These are phyloP conservation scores for Fusarium newnesense DNA, from an alignment of 2,329 filamentous ascomycete species.

Conservation along the genomic window DNA sequence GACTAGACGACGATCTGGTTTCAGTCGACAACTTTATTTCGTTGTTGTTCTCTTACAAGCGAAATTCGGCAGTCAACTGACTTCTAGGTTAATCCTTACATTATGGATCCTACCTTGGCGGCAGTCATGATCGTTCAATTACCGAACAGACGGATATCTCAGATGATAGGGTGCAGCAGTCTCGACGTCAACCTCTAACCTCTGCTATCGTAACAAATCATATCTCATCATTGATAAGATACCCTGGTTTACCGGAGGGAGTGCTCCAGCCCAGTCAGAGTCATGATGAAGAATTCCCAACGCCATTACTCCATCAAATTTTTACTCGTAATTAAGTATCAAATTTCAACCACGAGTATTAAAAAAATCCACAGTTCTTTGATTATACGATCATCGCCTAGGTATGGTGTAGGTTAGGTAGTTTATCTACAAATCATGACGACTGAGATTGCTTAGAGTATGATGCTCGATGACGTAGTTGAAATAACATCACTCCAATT, in stretches of 20 bases:
- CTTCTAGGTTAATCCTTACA: background rate
- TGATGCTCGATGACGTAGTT: conserved; percentile 37
- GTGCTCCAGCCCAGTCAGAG: background rate
- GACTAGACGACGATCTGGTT: background rate
- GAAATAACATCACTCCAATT: background rate
- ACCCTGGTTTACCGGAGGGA: background rate
- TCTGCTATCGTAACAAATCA: background rate
- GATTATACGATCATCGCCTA: background rate
- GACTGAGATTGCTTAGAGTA: conserved; percentile 12
- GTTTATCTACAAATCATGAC: conserved; percentile 12
- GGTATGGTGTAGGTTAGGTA: conserved; percentile 9
- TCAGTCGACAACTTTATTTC: background rate
- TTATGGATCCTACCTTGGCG: background rate
- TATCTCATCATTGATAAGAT: background rate
- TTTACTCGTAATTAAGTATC: background rate
- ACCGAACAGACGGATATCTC: background rate
- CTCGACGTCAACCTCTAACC: background rate
- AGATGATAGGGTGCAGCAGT: background rate
- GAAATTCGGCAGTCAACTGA: background rate
- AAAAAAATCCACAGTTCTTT: background rate
- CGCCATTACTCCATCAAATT: background rate
- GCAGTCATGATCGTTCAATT: background rate
- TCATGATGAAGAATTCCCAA: background rate
- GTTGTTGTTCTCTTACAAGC: background rate
- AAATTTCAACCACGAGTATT: background rate